phyloP scores from a whole-genome alignment of 1,139 yeast genomes.

The Yamadazyma sp. region DNA sequence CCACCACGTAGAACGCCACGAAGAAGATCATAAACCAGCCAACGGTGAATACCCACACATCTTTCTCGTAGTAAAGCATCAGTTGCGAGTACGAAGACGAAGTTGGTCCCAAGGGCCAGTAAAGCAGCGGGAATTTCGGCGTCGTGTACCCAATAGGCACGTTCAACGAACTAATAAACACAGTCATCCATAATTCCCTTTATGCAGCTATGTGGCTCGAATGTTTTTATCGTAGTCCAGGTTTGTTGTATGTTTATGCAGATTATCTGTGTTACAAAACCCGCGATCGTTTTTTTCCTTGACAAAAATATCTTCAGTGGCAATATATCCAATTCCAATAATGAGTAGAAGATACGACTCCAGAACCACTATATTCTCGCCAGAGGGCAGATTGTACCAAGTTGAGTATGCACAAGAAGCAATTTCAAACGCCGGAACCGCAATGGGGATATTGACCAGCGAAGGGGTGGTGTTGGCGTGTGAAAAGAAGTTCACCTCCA shows the following conservation, averaged over 20 bases:
- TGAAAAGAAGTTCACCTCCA: slow-evolving; percentile 90
- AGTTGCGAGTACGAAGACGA: slow-evolving; percentile 46
- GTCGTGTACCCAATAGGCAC: slow-evolving; percentile 79
- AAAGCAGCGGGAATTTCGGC: slow-evolving; percentile 80
- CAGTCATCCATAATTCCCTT: slow-evolving; percentile 11
- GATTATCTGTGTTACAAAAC: no score
- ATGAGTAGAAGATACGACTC: slow-evolving; percentile 76
- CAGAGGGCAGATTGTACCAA: slow-evolving; percentile 96
- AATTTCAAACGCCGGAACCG: slow-evolving; percentile 96
- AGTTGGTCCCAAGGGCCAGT: slow-evolving; percentile 63
- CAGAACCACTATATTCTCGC: slow-evolving; percentile 97
- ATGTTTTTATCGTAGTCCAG: not conserved
- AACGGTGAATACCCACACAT: slow-evolving; percentile 84
- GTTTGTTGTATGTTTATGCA: no score
- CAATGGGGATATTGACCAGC: slow-evolving; percentile 86
- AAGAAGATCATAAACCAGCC: slow-evolving; percentile 77
- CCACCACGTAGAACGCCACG: slow-evolving; percentile 59
- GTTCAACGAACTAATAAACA: slow-evolving; percentile 41
- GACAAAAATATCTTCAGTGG: slow-evolving; percentile 10
- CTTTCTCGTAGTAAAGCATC: slow-evolving; percentile 64
- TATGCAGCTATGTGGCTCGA: not conserved
- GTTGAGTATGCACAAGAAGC: slow-evolving; percentile 97
- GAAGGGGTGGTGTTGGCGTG: slow-evolving; percentile 98
- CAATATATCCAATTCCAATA: slow-evolving; percentile 8
- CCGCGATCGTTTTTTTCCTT: no score